A percentile compares a stretch with the other conserved stretches of the same genome.
Conservation (phyloP, 164 flowering plant genomes). For the Chloranthus sessilifolius region DNA sequence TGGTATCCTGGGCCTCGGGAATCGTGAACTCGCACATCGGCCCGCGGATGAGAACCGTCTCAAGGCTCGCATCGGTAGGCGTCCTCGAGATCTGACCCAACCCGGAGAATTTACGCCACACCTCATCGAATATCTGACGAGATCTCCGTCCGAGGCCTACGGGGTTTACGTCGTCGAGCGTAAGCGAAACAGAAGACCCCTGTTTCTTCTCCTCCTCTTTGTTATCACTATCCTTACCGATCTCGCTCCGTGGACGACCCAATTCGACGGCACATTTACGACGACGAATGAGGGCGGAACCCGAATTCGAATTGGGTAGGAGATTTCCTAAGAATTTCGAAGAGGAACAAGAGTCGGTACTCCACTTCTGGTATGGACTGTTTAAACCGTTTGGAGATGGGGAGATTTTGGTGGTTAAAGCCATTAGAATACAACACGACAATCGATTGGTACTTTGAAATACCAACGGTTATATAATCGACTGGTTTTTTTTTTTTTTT, state of each 20-base stretch:
- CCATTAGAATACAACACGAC: not conserved
- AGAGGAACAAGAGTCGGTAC: not conserved
- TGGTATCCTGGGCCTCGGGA: constrained; percentile 91
- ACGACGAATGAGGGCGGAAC: not conserved
- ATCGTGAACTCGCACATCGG: constrained; percentile 95
- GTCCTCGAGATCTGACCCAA: constrained; percentile 94
- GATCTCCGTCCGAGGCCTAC: constrained; percentile 88
- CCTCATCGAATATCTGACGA: constrained; percentile 85
- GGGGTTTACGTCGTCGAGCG: constrained; percentile 59
- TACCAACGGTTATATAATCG: no score
- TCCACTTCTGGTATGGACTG: constrained; percentile 5
- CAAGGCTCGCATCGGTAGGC: constrained; percentile 46
- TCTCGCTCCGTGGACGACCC: not conserved
- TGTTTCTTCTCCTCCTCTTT: not conserved
- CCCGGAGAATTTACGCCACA: constrained; percentile 86
- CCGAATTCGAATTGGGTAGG: constrained; percentile 12
- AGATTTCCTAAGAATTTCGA: constrained; percentile 14
- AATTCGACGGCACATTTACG: not conserved
- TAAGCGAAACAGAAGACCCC: constrained; percentile 18
- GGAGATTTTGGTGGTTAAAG: not conserved
- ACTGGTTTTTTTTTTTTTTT: no score
- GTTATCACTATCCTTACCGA: not conserved
- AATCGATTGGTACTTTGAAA: no score
- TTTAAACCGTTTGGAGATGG: not conserved
- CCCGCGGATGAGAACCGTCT: constrained; percentile 45